A percentile compares a stretch with the other conserved stretches of the same genome.
These are phyloP conservation scores for Elymus sibiricus DNA, from an alignment of 176 grass and related monocot genomes.

Conservation along the genomic window DNA sequence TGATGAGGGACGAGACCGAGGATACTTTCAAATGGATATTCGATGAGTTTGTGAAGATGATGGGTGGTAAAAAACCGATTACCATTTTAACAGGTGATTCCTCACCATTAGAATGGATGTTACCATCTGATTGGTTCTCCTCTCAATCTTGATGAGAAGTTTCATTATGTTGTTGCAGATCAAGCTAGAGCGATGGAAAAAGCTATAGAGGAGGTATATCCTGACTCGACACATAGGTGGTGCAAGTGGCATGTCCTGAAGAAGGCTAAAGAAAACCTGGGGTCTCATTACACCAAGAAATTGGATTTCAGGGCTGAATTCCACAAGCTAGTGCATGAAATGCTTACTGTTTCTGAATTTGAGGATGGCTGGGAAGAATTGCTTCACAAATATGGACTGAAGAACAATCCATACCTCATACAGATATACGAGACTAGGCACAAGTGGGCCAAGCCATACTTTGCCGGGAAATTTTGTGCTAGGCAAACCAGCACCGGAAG, in stretches of 20 bases:
- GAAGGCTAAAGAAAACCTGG: not conserved
- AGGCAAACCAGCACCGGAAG: too few relatives aligned
- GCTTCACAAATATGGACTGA: not conserved
- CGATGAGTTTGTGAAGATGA: not conserved
- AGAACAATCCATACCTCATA: not conserved
- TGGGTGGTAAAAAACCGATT: not conserved
- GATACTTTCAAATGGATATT: not conserved
- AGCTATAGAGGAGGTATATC: not conserved
- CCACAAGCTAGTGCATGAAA: not conserved
- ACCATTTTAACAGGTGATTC: not conserved
- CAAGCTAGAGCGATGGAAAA: not conserved
- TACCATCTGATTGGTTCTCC: too few relatives aligned
- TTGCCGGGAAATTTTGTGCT: too few relatives aligned
- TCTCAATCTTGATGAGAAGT: too few relatives aligned
- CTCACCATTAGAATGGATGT: too few relatives aligned
- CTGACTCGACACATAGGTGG: not conserved
- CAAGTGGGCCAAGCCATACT: too few relatives aligned
- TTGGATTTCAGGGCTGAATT: not conserved
- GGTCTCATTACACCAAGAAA: not conserved
- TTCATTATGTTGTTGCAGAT: too few relatives aligned
- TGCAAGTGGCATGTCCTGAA: too few relatives aligned
- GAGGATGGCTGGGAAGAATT: not conserved
- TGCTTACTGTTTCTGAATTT: not conserved
- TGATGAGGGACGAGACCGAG: not conserved
- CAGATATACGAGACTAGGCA: not conserved